Evolutionary conservation across 192 early-diverging fungal species (phyloP).

Genomic region (Umbelopsis ramanniana): DNA sequence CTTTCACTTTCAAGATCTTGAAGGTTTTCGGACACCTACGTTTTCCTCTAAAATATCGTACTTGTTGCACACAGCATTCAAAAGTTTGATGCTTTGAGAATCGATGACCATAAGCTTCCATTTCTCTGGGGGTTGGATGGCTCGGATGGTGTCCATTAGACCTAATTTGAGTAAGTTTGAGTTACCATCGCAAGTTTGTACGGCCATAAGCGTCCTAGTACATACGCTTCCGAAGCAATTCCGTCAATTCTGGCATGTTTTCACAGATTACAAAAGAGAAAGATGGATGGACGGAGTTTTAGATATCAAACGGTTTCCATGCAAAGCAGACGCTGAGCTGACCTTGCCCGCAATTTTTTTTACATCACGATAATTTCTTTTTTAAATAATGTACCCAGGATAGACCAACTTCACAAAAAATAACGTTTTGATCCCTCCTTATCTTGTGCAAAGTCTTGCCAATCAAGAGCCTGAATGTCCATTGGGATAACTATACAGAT

Average conservation of each 20-base stretch:
- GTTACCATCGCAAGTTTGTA: background rate
- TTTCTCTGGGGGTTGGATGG: conserved; percentile 69
- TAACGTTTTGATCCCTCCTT: no score
- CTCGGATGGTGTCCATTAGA: conserved; percentile 75
- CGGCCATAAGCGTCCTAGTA: background rate
- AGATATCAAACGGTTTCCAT: background rate
- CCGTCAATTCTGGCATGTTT: conserved; percentile 29
- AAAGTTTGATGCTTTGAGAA: conserved; percentile 69
- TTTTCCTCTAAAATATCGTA: conserved; percentile 76
- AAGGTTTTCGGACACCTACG: conserved; percentile 41
- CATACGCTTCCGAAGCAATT: conserved; percentile 35
- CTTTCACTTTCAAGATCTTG: no score
- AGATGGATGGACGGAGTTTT: conserved; percentile 12
- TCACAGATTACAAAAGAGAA: background rate
- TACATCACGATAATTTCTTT: background rate
- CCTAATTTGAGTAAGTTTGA: conserved; percentile 36
- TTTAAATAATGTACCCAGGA: background rate
- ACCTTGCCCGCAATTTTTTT: no score
- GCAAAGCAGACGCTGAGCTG: no score
- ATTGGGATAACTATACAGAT: no score
- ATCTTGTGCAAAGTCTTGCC: background rate
- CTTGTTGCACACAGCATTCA: conserved; percentile 79
- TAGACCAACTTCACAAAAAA: background rate
- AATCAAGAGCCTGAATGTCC: background rate
- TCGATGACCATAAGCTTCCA: conserved; percentile 90